phyloP scores from a whole-genome alignment of 2,329 filamentous ascomycete genomes.

The Berkeleyomyces rouxiae region DNA sequence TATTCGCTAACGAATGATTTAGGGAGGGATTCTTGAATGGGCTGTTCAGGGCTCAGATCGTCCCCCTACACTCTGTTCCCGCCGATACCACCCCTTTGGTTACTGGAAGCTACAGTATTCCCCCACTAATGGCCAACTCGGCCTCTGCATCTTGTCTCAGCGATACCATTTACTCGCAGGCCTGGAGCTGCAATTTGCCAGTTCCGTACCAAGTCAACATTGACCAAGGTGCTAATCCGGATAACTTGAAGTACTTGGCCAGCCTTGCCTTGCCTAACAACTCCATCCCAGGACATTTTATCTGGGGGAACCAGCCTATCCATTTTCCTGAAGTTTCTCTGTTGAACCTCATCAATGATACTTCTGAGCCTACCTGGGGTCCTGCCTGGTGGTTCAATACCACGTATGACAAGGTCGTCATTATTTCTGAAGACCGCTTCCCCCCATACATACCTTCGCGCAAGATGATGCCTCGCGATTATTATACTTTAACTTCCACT shows the following conservation, averaged over 20 bases:
- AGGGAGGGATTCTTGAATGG: background rate
- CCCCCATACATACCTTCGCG: constrained; percentile 15
- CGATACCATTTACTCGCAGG: constrained; percentile 34
- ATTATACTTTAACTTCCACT: background rate
- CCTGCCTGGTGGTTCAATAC: constrained; percentile 39
- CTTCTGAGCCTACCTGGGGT: constrained; percentile 29
- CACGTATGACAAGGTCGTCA: constrained; percentile 39
- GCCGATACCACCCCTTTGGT: constrained; percentile 34
- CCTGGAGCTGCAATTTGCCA: constrained; percentile 47
- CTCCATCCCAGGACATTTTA: constrained; percentile 24
- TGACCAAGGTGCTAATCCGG: constrained; percentile 18
- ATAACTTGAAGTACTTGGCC: constrained; percentile 23
- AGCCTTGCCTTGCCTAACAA: constrained; percentile 24
- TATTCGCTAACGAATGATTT: background rate
- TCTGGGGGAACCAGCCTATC: constrained; percentile 39
- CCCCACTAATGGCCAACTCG: constrained; percentile 33
- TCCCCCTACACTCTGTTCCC: constrained; percentile 20
- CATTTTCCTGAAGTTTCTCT: constrained; percentile 23
- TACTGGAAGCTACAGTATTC: constrained; percentile 39
- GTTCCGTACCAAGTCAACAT: constrained; percentile 31
- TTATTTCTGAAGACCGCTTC: constrained; percentile 30
- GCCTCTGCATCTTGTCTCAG: constrained; percentile 40
- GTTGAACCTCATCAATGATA: constrained; percentile 35
- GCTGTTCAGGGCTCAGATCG: background rate
- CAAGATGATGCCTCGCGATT: constrained; percentile 15